Percentiles rank a stretch among this genome's conserved stretches.
Conservation (phyloP, 345 rosid species). For the Noccaea bulbosa region DNA sequence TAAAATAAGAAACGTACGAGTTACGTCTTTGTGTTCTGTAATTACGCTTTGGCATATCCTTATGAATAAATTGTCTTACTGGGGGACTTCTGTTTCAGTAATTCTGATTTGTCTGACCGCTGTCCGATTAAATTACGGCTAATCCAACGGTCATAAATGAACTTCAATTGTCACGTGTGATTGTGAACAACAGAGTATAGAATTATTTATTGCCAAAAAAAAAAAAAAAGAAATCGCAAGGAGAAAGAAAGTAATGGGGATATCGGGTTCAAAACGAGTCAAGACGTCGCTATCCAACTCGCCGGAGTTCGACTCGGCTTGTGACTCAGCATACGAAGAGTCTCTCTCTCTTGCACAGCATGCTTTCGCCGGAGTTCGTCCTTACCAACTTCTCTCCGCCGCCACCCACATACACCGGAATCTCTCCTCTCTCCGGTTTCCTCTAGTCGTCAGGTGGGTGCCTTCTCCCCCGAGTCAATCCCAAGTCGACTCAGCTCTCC, state of each 20-base stretch:
- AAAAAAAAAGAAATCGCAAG: too few relatives aligned
- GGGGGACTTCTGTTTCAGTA: too few relatives aligned
- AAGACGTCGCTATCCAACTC: constrained; percentile 48
- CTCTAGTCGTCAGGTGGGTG: constrained; percentile 63
- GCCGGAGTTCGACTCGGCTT: constrained; percentile 60
- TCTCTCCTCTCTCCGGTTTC: constrained; percentile 42
- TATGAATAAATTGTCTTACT: too few relatives aligned
- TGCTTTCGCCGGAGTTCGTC: constrained; percentile 75
- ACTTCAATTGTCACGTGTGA: not conserved
- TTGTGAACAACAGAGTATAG: not conserved
- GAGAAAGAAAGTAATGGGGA: constrained; percentile 55
- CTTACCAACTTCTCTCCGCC: constrained; percentile 77
- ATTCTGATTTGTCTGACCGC: not conserved
- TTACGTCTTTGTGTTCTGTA: not conserved
- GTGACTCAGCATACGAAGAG: constrained; percentile 64
- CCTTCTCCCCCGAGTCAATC: constrained; percentile 69
- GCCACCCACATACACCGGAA: constrained; percentile 61
- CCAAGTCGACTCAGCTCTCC: constrained; percentile 75
- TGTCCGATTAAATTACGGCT: not conserved
- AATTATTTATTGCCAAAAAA: too few relatives aligned
- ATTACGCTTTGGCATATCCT: not conserved
- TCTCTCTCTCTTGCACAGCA: constrained; percentile 74
- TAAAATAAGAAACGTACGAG: too few relatives aligned
- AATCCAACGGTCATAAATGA: constrained; percentile 3
- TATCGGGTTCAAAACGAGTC: constrained; percentile 65